Evolutionary conservation across 495 filamentous ascomycete species (phyloP), one percentile per base, ranked within the genome.

Genomic region (Articulospora tetracladia): DNA sequence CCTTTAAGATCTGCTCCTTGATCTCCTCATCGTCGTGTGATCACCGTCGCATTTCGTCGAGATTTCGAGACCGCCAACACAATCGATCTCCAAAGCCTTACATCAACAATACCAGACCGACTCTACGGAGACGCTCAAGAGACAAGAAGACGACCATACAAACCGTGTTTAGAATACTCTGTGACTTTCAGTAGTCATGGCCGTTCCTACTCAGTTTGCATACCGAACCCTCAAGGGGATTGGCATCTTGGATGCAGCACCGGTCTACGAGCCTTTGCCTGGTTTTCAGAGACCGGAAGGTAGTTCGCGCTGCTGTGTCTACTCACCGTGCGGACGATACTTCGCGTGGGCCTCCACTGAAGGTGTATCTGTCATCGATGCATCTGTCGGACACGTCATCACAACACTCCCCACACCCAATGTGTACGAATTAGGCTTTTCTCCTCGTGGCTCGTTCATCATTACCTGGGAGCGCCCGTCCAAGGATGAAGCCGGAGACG

Each of bases 191-290:
- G 79, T 90, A 88, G 86, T 85, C 83, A 97, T 97, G 92, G 88
- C 91, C 69, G 84, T 73, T 79, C 86, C 88, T 63, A 88, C 91
- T 74, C 92, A 97, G 85, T 86, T 96, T 83, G 90, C 90, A 70
- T 96, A 88, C 82, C 91, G 94, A 71, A 97, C 94, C 73, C 86
- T 93, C 75, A 97, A 97, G 84, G 88, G 86, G 65, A 91, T 98
- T 79, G 92, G 93, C 67, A 83, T 97, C 74, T 83, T 95, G 74
- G 87, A 98, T 78, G 92, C 91, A 56, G 86, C 84, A 57, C 94
- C 94, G 57, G 82, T 90, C 66, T 98, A 98, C 76, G 85, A 88
- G 73, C 77, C 86, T 70, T 80, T 97, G 66, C 79, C 90, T 71
- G 93, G 88, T 62, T 97, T 98, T 77, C 77, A 77, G 68, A 90